Percentiles rank a stretch among this genome's conserved stretches.
Evolutionary conservation across 139 green algal species (phyloP).

Genomic region (Picochlorum sp.): DNA sequence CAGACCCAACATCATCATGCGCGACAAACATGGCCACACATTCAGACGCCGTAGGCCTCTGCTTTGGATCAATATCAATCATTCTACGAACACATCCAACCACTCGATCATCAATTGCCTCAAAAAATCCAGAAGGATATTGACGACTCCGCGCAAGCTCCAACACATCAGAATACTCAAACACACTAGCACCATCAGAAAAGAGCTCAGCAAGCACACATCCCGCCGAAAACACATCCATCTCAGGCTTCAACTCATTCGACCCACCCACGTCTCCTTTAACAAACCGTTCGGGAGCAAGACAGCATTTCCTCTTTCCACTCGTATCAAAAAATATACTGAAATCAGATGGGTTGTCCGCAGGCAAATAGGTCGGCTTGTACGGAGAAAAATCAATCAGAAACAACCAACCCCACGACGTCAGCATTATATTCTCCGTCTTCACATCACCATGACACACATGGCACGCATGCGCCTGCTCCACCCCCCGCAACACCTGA

Average conservation of each 20-base stretch:
- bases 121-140: neutral
- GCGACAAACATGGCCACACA: no score
- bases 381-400: slow-evolving; percentile 88
- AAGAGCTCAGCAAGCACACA: slow-evolving; percentile 94
- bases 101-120: neutral
- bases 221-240: slow-evolving; percentile 91
- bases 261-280: neutral
- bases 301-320: slow-evolving; percentile 79
- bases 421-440: slow-evolving; percentile 87
- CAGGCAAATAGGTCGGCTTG: slow-evolving; percentile 83
- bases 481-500: slow-evolving; percentile 77
- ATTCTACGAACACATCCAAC: neutral
- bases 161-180: slow-evolving; percentile 69
- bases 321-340: slow-evolving; percentile 96
- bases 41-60: neutral
- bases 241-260: slow-evolving; percentile 21
- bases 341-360: slow-evolving; percentile 94
- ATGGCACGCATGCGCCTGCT: slow-evolving; percentile 56
- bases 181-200: slow-evolving; percentile 72
- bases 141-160: slow-evolving; percentile 42
- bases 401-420: slow-evolving; percentile 74
- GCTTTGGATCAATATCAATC: neutral
- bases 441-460: slow-evolving; percentile 95
- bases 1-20: no score
- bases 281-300: slow-evolving; percentile 86